A percentile compares a stretch with the other conserved stretches of the same genome.
phyloP scores from a whole-genome alignment of 768 basidiomycete genomes.

The Boletellus ananas region DNA sequence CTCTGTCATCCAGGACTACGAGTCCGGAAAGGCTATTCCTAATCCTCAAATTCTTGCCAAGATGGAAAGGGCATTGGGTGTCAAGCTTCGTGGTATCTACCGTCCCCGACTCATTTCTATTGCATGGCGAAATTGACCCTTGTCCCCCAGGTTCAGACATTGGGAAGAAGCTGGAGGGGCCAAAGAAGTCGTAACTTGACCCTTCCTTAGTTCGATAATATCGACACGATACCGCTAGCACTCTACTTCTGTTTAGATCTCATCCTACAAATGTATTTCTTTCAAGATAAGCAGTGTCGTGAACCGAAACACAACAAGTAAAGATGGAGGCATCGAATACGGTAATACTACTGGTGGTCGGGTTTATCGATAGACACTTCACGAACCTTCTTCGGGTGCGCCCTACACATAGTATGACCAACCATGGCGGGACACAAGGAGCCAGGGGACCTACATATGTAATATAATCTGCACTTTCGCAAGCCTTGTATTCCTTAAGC shows the following conservation, averaged over 20 bases:
- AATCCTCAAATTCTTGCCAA: slow-evolving; percentile 83
- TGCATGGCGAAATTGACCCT: slow-evolving; percentile 2
- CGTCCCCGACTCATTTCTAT: background rate
- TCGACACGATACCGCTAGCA: slow-evolving; percentile 27
- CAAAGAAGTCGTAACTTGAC: slow-evolving; percentile 63
- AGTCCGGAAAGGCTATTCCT: slow-evolving; percentile 82
- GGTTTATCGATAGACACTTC: slow-evolving; percentile 1
- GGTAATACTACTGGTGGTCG: background rate
- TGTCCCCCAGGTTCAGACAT: slow-evolving; percentile 61
- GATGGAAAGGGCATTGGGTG: slow-evolving; percentile 79
- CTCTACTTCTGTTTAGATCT: slow-evolving; percentile 21
- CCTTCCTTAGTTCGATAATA: slow-evolving; percentile 34
- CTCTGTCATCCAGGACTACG: slow-evolving; percentile 83
- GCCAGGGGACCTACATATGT: slow-evolving; percentile 56
- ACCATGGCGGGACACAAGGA: background rate
- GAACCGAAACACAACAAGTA: slow-evolving; percentile 3
- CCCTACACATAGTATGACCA: slow-evolving; percentile 24
- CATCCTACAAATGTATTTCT: slow-evolving; percentile 22
- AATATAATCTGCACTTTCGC: slow-evolving; percentile 93
- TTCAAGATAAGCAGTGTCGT: slow-evolving; percentile 1
- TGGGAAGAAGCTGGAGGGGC: slow-evolving; percentile 80
- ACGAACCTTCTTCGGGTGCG: slow-evolving; percentile 32
- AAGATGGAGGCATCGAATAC: background rate
- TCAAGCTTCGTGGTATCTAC: slow-evolving; percentile 82
- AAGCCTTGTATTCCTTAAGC: slow-evolving; percentile 92